Evolutionary conservation across 768 basidiomycete species (phyloP).

Genomic region (Lepiota venenata): DNA sequence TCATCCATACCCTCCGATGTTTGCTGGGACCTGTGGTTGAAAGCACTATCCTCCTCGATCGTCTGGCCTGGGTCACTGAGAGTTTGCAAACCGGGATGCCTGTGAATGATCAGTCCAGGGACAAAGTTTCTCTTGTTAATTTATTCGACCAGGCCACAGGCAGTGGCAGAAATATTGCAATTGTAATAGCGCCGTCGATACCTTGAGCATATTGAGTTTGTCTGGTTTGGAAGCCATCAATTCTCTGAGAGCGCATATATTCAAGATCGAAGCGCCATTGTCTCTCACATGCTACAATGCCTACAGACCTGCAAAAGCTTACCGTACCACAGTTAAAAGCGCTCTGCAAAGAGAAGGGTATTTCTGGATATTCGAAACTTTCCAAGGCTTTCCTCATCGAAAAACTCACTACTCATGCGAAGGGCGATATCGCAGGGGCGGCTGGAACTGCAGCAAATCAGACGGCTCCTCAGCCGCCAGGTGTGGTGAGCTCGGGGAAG

Average conservation of each 20-base stretch:
- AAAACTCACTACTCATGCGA: constrained; percentile 26
- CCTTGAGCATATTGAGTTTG: background rate
- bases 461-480: background rate
- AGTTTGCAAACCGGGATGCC: background rate
- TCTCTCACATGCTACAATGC: background rate
- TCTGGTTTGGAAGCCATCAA: background rate
- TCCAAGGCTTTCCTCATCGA: constrained; percentile 53
- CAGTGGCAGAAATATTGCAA: constrained; percentile 69
- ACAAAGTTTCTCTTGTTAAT: constrained; percentile 39
- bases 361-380: constrained; percentile 68
- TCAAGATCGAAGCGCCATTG: background rate
- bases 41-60: constrained; percentile 60
- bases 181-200: constrained; percentile 42
- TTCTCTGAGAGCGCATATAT: background rate
- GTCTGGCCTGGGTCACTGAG: constrained; percentile 51
- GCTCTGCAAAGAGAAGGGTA: constrained; percentile 60
- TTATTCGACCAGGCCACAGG: constrained; percentile 71
- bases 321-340: constrained; percentile 64
- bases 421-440: background rate
- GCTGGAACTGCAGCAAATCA: background rate
- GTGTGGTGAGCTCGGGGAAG: constrained; percentile 6
- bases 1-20: constrained; percentile 66
- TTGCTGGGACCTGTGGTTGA: constrained; percentile 68
- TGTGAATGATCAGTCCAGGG: background rate
- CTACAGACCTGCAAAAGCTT: constrained; percentile 36